These are phyloP conservation scores for Apiospora koreana DNA, from an alignment of 2,329 filamentous ascomycete species.

Conservation along the genomic window DNA sequence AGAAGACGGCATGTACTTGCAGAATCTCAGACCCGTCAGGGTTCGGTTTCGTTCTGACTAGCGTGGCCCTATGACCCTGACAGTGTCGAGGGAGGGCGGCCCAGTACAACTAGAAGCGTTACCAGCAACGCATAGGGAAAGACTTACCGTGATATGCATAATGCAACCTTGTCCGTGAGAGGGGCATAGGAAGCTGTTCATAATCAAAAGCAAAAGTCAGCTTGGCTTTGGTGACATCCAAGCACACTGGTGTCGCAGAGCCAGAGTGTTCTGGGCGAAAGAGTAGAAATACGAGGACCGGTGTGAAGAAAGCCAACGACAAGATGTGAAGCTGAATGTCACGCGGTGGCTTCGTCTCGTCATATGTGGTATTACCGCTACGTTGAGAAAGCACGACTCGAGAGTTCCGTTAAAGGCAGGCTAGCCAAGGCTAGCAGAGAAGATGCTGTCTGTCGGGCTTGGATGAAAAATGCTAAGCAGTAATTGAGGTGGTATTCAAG, in stretches of 20 bases:
- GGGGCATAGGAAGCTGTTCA: neutral
- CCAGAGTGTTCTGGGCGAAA: neutral
- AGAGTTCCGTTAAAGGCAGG: neutral
- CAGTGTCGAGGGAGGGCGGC: neutral
- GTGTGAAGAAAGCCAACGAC: neutral
- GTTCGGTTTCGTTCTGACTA: neutral
- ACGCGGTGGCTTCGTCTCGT: neutral
- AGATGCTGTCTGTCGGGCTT: neutral
- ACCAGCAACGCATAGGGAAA: neutral
- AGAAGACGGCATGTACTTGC: neutral
- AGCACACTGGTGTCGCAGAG: neutral
- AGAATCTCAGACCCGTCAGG: neutral
- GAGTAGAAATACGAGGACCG: neutral
- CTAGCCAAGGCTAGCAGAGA: neutral
- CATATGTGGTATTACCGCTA: neutral
- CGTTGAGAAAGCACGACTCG: neutral
- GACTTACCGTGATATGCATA: neutral
- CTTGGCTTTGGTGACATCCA: neutral
- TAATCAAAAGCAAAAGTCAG: neutral
- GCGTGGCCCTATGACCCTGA: neutral
- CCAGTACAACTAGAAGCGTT: neutral
- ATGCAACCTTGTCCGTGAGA: neutral
- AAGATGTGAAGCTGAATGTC: neutral
- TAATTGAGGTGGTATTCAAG: neutral
- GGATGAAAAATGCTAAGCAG: neutral